phyloP scores from a whole-genome alignment of 2,329 filamentous ascomycete species.

The Colletotrichum zoysiae region DNA sequence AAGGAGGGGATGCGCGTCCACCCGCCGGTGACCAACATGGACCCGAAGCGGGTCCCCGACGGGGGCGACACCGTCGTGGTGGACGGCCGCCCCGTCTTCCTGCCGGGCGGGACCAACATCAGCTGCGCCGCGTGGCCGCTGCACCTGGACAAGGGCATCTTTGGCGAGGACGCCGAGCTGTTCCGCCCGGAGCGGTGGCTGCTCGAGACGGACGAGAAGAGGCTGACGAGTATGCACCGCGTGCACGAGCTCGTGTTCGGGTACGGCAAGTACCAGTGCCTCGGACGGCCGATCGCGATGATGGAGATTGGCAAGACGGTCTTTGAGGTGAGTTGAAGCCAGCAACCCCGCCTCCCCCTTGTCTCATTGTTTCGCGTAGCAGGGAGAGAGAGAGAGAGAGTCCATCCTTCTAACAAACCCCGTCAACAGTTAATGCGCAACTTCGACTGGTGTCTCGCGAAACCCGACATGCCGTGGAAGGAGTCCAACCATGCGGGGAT shows the following conservation, averaged over 20 bases:
- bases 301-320: slow-evolving; percentile 63
- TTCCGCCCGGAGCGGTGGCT: slow-evolving; percentile 72
- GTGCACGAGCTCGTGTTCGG: slow-evolving; percentile 60
- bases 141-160: slow-evolving; percentile 67
- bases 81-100: slow-evolving; percentile 49
- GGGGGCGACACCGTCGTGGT: slow-evolving; percentile 45
- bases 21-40: slow-evolving; percentile 57
- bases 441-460: slow-evolving; percentile 42
- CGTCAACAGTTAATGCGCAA: slow-evolving; percentile 36
- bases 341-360: background rate
- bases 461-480: slow-evolving; percentile 37
- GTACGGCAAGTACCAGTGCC: slow-evolving; percentile 57
- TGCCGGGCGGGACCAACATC: slow-evolving; percentile 45
- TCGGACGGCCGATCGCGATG: slow-evolving; percentile 61
- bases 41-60: slow-evolving; percentile 53
- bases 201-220: slow-evolving; percentile 53
- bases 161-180: slow-evolving; percentile 66
- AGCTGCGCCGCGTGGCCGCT: slow-evolving; percentile 48
- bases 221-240: slow-evolving; percentile 51
- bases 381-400: too few relatives aligned
- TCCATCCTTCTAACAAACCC: background rate
- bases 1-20: slow-evolving; percentile 69
- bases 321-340: slow-evolving; percentile 56
- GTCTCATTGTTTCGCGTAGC: too few relatives aligned
- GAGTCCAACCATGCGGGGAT: slow-evolving; percentile 37